A percentile compares a stretch with the other conserved stretches of the same genome.
Conservation (phyloP, 805 yeast genomes). For the Candida berthetii region DNA sequence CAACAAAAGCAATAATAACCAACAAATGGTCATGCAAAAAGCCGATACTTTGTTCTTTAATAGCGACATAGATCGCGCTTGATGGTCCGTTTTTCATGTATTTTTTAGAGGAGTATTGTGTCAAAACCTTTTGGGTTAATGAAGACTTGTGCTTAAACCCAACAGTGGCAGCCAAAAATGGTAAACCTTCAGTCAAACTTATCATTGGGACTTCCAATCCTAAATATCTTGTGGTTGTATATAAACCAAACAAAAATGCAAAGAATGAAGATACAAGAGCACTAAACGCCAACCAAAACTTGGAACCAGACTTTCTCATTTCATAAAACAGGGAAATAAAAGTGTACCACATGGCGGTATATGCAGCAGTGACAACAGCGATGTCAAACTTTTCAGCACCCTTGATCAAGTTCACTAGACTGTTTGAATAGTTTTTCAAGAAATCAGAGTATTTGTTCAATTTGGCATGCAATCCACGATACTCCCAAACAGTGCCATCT, state of each 20-base stretch:
- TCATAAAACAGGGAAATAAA: slow-evolving; percentile 67
- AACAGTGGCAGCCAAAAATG: slow-evolving; percentile 85
- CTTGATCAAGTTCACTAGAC: slow-evolving; percentile 39
- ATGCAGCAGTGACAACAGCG: slow-evolving; percentile 71
- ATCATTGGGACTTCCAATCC: slow-evolving; percentile 62
- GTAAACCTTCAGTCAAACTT: slow-evolving; percentile 83
- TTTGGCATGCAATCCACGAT: slow-evolving; percentile 46
- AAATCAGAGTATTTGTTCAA: slow-evolving; percentile 52
- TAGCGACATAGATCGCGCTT: slow-evolving; percentile 26
- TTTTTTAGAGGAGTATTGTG: slow-evolving; percentile 19
- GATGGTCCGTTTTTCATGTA: slow-evolving; percentile 26
- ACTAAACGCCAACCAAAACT: slow-evolving; percentile 80
- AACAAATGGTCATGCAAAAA: slow-evolving; percentile 67
- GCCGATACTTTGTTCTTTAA: slow-evolving; percentile 28
- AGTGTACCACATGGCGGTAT: slow-evolving; percentile 83
- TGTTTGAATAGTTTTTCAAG: slow-evolving; percentile 31
- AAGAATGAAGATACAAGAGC: slow-evolving; percentile 73
- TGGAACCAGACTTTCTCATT: slow-evolving; percentile 74
- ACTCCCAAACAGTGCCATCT: slow-evolving; percentile 54
- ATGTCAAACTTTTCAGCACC: slow-evolving; percentile 87
- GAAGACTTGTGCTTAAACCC: slow-evolving; percentile 86
- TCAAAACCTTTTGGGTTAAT: slow-evolving; percentile 55
- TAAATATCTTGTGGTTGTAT: slow-evolving; percentile 49
- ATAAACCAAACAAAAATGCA: slow-evolving; percentile 78
- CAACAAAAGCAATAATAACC: slow-evolving; percentile 62